Conservation (phyloP, 768 basidiomycete genomes). For the Trametes cinnabarina region DNA sequence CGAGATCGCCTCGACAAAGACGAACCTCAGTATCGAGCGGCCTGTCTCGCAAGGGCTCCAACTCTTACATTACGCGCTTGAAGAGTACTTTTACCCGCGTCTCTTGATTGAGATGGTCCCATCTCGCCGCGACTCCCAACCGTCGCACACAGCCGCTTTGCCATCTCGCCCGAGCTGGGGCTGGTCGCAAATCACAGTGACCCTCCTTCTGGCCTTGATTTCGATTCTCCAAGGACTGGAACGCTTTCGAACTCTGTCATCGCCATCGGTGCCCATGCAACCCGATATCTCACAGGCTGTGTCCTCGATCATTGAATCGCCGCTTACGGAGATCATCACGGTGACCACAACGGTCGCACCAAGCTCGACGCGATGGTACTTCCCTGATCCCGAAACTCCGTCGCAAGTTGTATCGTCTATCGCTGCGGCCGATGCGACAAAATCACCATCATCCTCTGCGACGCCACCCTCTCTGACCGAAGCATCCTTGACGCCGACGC, state of each 20-base stretch:
- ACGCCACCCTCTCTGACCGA: not conserved
- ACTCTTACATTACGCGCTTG: constrained; percentile 56
- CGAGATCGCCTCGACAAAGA: constrained; percentile 43
- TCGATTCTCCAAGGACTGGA: constrained; percentile 4
- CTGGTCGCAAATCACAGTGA: not conserved
- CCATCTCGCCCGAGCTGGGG: not conserved
- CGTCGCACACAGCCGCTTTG: not conserved
- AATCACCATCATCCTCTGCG: not conserved
- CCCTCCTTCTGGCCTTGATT: not conserved
- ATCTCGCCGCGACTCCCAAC: constrained; percentile 10
- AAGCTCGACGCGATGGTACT: constrained; percentile 19
- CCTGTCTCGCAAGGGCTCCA: constrained; percentile 39
- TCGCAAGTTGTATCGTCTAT: not conserved
- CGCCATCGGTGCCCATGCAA: constrained; percentile 20
- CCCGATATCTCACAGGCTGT: not conserved
- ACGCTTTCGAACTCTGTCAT: constrained; percentile 3
- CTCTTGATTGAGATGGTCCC: constrained; percentile 33
- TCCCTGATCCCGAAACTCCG: not conserved
- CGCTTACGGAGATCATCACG: constrained; percentile 33
- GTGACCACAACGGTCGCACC: constrained; percentile 32
- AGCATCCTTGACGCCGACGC: too few species aligned
- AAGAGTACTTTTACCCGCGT: constrained; percentile 57
- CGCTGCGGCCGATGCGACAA: not conserved
- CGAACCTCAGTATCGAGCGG: constrained; percentile 58
- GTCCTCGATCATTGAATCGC: constrained; percentile 7